Evolutionary conservation across 208 protist species (phyloP).

Genomic region (Acanthamoeba comandoni): DNA sequence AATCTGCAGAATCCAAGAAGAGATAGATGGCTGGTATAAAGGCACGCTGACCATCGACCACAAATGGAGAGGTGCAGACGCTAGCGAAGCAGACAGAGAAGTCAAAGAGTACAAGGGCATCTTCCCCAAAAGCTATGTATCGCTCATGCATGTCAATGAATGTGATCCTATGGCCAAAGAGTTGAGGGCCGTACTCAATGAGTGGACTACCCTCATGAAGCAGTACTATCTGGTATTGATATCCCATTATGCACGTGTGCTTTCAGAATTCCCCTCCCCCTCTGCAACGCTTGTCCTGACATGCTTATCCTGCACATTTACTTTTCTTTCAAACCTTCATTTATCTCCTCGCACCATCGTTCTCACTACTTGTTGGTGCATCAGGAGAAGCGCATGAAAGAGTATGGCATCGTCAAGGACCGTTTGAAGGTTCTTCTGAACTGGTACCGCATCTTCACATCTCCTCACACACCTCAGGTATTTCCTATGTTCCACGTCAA

Average conservation of each 20-base stretch:
- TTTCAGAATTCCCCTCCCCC: not conserved
- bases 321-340: not conserved
- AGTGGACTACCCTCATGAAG: constrained; percentile 71
- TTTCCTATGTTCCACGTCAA: not conserved
- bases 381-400: constrained; percentile 75
- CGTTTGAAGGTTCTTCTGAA: constrained; percentile 76
- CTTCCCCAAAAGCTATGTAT: constrained; percentile 72
- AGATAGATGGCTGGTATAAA: constrained; percentile 71
- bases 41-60: constrained; percentile 54
- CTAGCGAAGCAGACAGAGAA: not conserved
- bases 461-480: constrained; percentile 70
- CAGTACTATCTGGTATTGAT: constrained; percentile 63
- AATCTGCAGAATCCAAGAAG: constrained; percentile 45
- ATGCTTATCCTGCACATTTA: not conserved
- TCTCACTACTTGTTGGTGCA: not conserved
- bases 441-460: constrained; percentile 78
- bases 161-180: constrained; percentile 72
- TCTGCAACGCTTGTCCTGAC: not conserved
- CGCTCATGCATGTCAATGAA: constrained; percentile 32
- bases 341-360: not conserved
- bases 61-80: not conserved
- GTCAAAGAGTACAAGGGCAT: constrained; percentile 70
- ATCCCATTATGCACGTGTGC: not conserved
- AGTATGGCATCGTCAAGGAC: constrained; percentile 78
- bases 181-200: constrained; percentile 58